Conservation (phyloP, 176 grass and related monocot species). For the Zoysia pacifica region DNA sequence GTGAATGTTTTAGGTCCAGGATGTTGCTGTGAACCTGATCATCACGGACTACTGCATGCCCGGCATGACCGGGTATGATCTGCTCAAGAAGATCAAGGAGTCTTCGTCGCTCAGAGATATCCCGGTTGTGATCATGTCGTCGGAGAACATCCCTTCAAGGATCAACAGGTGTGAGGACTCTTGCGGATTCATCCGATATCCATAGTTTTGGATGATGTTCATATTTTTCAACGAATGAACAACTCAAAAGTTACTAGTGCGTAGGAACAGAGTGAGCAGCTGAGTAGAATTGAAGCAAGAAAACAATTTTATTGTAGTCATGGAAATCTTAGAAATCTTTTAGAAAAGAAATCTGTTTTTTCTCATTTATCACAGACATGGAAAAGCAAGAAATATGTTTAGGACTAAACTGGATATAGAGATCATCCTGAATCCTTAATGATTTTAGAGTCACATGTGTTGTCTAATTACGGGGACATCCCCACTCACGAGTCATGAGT, state of each 20-base stretch:
- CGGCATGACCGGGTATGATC: slow-evolving; percentile 91
- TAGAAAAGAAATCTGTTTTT: not conserved
- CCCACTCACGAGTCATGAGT: not conserved
- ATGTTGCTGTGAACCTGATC: slow-evolving; percentile 84
- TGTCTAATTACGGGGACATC: slow-evolving; percentile 35
- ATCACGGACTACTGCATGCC: slow-evolving; percentile 99
- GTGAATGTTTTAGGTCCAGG: slow-evolving; percentile 37
- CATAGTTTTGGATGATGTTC: not conserved
- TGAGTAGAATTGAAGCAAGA: not conserved
- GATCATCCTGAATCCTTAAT: slow-evolving; percentile 38
- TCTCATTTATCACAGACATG: not conserved
- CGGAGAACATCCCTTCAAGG: slow-evolving; percentile 91
- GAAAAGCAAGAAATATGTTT: slow-evolving; percentile 4
- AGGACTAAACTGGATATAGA: slow-evolving; percentile 18
- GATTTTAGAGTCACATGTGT: slow-evolving; percentile 36
- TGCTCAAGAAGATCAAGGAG: slow-evolving; percentile 96
- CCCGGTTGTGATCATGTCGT: slow-evolving; percentile 97
- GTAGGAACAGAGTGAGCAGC: not conserved
- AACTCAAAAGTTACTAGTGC: not conserved
- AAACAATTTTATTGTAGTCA: not conserved
- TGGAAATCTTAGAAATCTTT: not conserved
- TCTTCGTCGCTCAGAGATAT: slow-evolving; percentile 79
- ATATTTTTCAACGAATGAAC: not conserved
- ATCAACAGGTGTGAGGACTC: slow-evolving; percentile 82
- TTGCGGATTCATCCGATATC: not conserved